Evolutionary conservation across 2,329 filamentous ascomycete genomes (phyloP).

Genomic region (Sclerotinia nivalis): DNA sequence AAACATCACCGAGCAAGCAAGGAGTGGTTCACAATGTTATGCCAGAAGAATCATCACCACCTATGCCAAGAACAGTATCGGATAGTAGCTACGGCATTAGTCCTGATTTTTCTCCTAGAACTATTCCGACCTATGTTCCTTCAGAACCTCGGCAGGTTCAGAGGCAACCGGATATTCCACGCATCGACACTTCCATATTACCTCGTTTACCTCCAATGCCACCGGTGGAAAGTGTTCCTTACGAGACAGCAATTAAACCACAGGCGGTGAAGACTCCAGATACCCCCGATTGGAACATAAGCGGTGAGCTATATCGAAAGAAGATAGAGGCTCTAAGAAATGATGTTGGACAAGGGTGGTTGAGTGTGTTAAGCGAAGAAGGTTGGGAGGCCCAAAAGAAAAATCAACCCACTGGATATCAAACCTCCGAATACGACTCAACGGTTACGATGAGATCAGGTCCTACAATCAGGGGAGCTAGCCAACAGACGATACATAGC

Average conservation of each 20-base stretch:
- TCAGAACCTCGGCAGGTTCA: slow-evolving; percentile 37
- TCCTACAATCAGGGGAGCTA: slow-evolving; percentile 38
- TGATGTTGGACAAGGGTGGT: slow-evolving; percentile 83
- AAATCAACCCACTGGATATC: slow-evolving; percentile 33
- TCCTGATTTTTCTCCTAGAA: slow-evolving; percentile 39
- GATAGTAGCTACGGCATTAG: slow-evolving; percentile 39
- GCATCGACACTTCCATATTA: slow-evolving; percentile 37
- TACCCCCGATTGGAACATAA: slow-evolving; percentile 62
- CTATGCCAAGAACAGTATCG: slow-evolving; percentile 25
- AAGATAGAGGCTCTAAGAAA: slow-evolving; percentile 85
- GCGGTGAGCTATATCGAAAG: slow-evolving; percentile 78
- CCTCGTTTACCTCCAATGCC: slow-evolving; percentile 37
- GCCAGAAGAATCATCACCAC: slow-evolving; percentile 30
- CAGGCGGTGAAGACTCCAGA: slow-evolving; percentile 31
- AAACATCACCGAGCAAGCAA: slow-evolving; percentile 37
- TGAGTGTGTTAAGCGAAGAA: slow-evolving; percentile 83
- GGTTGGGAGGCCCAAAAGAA: slow-evolving; percentile 52
- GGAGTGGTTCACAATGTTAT: slow-evolving; percentile 30
- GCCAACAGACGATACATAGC: slow-evolving; percentile 42
- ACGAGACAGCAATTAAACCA: slow-evolving; percentile 32
- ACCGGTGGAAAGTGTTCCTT: slow-evolving; percentile 35
- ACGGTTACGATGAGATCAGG: slow-evolving; percentile 37
- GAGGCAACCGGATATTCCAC: slow-evolving; percentile 34
- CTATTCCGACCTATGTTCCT: slow-evolving; percentile 36
- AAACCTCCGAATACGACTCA: slow-evolving; percentile 37